Base-by-base conservation (phyloP, 1,139 yeast genomes). In the Hanseniaspora uvarum region DNA sequence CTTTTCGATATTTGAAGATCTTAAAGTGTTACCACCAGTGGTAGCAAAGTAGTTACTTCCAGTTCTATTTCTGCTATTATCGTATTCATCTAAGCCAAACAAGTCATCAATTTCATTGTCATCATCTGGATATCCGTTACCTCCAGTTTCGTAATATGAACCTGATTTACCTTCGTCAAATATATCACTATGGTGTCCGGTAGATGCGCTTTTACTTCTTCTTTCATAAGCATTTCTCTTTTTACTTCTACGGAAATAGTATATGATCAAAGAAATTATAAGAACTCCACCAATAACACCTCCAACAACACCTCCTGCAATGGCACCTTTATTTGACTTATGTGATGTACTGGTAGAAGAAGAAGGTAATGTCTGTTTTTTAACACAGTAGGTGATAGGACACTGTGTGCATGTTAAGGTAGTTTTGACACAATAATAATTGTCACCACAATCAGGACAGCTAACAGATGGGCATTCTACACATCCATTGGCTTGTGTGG, bases 281-380 rank as follows among this genome's bases (percentile, higher is more conserved):
- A 70, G 72, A 2, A 74, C 67, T 8, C 78, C 79, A 11, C 82
- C 85, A 2, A 77, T 72, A 1, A 79, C 79, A 28, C 86, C 86
- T 5, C 86, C 88, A 0, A 80, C 79, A 2, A 81, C 76, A 2
- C 80, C 85, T 19, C 86, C 86, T n/a, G 68, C 68, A 28, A 69
- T 58, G 3, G 63, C 55, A 21, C 67, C 53, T 23, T 50, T 55
- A 24, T 56, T 44, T 0, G 37, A 38, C 46, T 19, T 38, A 33
- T 59, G 61, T 5, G 43, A 6, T n/a, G 60, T 63, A 23, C 46
- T 56, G 1, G 56, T 38, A 0, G 54, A 45, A 1, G 60, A 33
- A 10, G 56, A 23, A 3, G 53, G 1, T 0, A 59, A 49, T 2
- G 61, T 56, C 4, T n/a, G n/a, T n/a, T 61, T 58, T n/a, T 61